A percentile compares a stretch with the other conserved stretches of the same genome.
Evolutionary conservation across 2,329 filamentous ascomycete genomes (phyloP).

Genomic region (Ramichloridium luteum): DNA sequence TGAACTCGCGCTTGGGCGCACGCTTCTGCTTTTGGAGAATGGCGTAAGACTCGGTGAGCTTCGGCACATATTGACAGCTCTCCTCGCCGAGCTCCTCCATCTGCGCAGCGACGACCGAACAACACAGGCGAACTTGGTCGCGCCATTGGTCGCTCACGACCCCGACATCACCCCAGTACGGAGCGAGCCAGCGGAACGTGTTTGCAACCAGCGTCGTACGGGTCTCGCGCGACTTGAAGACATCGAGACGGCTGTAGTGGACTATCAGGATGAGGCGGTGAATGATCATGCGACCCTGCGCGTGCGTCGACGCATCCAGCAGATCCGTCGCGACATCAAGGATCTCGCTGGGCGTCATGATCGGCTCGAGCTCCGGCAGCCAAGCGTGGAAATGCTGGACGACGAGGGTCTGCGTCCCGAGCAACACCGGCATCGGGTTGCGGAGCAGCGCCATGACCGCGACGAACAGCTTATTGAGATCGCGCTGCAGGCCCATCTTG

Average conservation of each 20-base stretch:
- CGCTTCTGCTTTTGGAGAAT: slow-evolving; percentile 58
- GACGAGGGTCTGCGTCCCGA: slow-evolving; percentile 87
- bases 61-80: slow-evolving; percentile 79
- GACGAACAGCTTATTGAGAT: slow-evolving; percentile 79
- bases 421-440: slow-evolving; percentile 69
- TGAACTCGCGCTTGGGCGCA: slow-evolving; percentile 49
- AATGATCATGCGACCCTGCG: slow-evolving; percentile 80
- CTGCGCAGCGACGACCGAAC: slow-evolving; percentile 81
- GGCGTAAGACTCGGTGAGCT: slow-evolving; percentile 80
- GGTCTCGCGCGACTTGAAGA: slow-evolving; percentile 71
- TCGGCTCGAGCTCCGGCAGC: slow-evolving; percentile 76
- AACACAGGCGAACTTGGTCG: slow-evolving; percentile 86
- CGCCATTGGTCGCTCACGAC: slow-evolving; percentile 75
- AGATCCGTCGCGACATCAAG: slow-evolving; percentile 86
- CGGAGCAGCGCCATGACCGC: slow-evolving; percentile 82
- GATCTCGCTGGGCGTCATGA: slow-evolving; percentile 72
- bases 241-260: slow-evolving; percentile 70
- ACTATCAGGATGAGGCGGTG: slow-evolving; percentile 90
- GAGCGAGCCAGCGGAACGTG: slow-evolving; percentile 79
- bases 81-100: slow-evolving; percentile 64
- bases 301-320: slow-evolving; percentile 75
- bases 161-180: slow-evolving; percentile 74
- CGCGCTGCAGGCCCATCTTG: slow-evolving; percentile 52
- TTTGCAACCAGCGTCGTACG: slow-evolving; percentile 45
- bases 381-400: slow-evolving; percentile 96